phyloP scores from a whole-genome alignment of 306 rosid genomes.

The Mimosa pudica region DNA sequence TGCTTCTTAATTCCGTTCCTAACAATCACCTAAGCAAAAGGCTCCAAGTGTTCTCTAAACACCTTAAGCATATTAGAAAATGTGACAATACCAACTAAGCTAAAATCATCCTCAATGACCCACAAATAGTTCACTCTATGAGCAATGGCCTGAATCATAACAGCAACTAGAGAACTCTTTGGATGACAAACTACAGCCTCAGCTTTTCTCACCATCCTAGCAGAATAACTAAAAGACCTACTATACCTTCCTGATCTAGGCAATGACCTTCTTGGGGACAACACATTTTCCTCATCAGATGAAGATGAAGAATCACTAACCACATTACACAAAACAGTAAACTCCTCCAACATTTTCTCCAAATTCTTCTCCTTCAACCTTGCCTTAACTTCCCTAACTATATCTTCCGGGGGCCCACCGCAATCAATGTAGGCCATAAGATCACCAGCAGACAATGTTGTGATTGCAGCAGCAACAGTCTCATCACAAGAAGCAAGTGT shows the following conservation, averaged over 20 bases:
- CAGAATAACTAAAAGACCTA: slow-evolving; percentile 76
- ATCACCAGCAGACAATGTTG: slow-evolving; percentile 78
- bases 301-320: slow-evolving; percentile 49
- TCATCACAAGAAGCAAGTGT: slow-evolving; percentile 84
- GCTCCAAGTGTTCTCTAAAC: slow-evolving; percentile 70
- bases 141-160: slow-evolving; percentile 96
- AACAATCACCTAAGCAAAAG: slow-evolving; percentile 19
- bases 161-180: slow-evolving; percentile 87
- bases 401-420: slow-evolving; percentile 84
- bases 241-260: slow-evolving; percentile 52
- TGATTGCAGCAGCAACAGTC: slow-evolving; percentile 71
- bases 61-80: slow-evolving; percentile 75
- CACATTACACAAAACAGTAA: slow-evolving; percentile 44
- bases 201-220: slow-evolving; percentile 76
- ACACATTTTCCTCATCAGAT: slow-evolving; percentile 74
- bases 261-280: slow-evolving; percentile 43
- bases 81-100: slow-evolving; percentile 85
- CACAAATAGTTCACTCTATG: slow-evolving; percentile 90
- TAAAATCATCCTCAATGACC: slow-evolving; percentile 91
- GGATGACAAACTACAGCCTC: slow-evolving; percentile 95
- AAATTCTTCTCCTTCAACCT: slow-evolving; percentile 66
- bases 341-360: slow-evolving; percentile 64
- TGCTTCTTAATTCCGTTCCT: slow-evolving; percentile 20
- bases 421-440: slow-evolving; percentile 94
- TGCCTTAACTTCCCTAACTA: slow-evolving; percentile 64